phyloP scores from a whole-genome alignment of 208 protist genomes.

The Leishmania guyanensis region DNA sequence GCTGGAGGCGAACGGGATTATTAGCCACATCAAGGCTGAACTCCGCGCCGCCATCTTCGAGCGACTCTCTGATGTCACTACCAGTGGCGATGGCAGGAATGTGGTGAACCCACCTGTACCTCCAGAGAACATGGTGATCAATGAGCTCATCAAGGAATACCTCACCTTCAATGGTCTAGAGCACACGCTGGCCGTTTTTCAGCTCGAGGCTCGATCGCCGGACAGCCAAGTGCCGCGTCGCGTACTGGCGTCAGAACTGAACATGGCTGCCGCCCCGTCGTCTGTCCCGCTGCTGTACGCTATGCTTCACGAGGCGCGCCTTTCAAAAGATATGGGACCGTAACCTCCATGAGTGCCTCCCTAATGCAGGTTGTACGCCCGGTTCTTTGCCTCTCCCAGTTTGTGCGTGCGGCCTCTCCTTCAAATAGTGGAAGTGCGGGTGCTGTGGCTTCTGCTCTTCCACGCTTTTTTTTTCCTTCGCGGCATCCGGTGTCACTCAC shows the following conservation, averaged over 20 bases:
- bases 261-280: conserved; percentile 68
- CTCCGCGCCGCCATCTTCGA: conserved; percentile 90
- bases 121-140: conserved; percentile 92
- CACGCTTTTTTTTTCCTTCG: background rate
- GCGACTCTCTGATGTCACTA: conserved; percentile 59
- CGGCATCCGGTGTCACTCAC: background rate
- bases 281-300: conserved; percentile 80
- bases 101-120: conserved; percentile 57
- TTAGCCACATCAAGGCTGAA: conserved; percentile 89
- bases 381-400: background rate
- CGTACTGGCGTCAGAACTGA: conserved; percentile 77
- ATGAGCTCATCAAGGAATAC: conserved; percentile 95
- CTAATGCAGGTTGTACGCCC: background rate
- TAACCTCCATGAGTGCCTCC: background rate
- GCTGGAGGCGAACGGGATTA: conserved; percentile 80
- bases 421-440: background rate
- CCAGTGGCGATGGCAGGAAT: conserved; percentile 14
- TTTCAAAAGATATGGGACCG: conserved; percentile 46
- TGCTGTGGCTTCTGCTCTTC: background rate
- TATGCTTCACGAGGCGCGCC: conserved; percentile 76
- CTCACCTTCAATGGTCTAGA: conserved; percentile 90
- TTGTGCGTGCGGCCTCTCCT: background rate
- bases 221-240: conserved; percentile 59
- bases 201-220: conserved; percentile 66
- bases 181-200: conserved; percentile 89